Evolutionary conservation across 2,329 filamentous ascomycete genomes (phyloP).

Genomic region (Paecilomyces sp.): DNA sequence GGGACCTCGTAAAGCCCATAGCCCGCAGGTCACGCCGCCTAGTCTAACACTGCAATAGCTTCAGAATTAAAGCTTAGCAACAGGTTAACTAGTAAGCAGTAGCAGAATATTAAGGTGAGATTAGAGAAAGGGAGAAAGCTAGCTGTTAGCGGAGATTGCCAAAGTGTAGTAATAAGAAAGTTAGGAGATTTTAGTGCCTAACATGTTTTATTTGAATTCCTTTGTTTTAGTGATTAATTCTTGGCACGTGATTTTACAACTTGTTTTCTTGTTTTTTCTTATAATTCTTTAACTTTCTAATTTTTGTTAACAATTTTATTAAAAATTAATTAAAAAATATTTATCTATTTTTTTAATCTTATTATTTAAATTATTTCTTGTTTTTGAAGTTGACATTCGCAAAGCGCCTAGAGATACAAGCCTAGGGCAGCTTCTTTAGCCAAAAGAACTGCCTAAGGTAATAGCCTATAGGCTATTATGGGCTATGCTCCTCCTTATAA

Average conservation of each 20-base stretch:
- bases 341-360: no score
- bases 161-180: background rate
- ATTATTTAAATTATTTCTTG: background rate
- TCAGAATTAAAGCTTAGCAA: no score
- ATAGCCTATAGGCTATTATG: no score
- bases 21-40: conserved; percentile 31
- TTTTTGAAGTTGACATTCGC: background rate
- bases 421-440: no score
- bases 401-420: no score
- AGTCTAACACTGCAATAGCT: background rate
- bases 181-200: background rate
- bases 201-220: background rate
- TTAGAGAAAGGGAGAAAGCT: no score
- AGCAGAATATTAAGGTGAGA: no score
- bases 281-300: background rate
- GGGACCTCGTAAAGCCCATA: conserved; percentile 81
- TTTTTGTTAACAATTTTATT: background rate
- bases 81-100: no score
- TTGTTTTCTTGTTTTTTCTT: background rate
- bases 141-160: background rate
- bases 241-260: background rate
- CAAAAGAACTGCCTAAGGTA: no score
- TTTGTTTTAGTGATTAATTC: background rate
- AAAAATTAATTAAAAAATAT: background rate
- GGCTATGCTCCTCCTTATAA: no score